Conservation (phyloP, 345 rosid species). For the Euphorbia pulcherrima region DNA sequence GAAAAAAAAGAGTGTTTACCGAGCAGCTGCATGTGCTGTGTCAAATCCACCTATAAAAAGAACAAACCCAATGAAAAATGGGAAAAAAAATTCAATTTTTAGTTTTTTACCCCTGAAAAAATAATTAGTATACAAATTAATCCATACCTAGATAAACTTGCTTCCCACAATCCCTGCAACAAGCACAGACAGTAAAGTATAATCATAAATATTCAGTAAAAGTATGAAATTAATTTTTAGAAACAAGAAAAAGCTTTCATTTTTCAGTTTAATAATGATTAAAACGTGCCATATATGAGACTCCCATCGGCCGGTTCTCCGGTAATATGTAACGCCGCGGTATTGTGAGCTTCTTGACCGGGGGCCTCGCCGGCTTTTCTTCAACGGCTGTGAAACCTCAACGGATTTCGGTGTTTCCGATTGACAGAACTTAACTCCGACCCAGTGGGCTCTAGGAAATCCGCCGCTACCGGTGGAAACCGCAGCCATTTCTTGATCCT, state of each 20-base stretch:
- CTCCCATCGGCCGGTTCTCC: slow-evolving; percentile 99
- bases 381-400: slow-evolving; percentile 58
- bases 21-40: slow-evolving; percentile 99
- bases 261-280: background rate
- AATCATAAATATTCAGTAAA: no score
- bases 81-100: no score
- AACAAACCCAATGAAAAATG: no score
- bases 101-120: background rate
- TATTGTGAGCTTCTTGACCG: slow-evolving; percentile 95
- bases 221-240: background rate
- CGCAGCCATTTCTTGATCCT: slow-evolving; percentile 41
- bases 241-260: background rate
- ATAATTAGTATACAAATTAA: background rate
- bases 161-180: slow-evolving; percentile 96
- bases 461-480: slow-evolving; percentile 21
- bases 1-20: slow-evolving; percentile 48
- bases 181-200: slow-evolving; percentile 8
- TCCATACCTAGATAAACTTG: slow-evolving; percentile 93
- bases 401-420: slow-evolving; percentile 43
- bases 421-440: slow-evolving; percentile 60
- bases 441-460: slow-evolving; percentile 66
- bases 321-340: slow-evolving; percentile 91
- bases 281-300: slow-evolving; percentile 80
- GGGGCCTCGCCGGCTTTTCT: slow-evolving; percentile 96
- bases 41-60: slow-evolving; percentile 89